Base-by-base conservation (phyloP, 2,329 filamentous ascomycete genomes). In the Rhexocercosporidium sp. region DNA sequence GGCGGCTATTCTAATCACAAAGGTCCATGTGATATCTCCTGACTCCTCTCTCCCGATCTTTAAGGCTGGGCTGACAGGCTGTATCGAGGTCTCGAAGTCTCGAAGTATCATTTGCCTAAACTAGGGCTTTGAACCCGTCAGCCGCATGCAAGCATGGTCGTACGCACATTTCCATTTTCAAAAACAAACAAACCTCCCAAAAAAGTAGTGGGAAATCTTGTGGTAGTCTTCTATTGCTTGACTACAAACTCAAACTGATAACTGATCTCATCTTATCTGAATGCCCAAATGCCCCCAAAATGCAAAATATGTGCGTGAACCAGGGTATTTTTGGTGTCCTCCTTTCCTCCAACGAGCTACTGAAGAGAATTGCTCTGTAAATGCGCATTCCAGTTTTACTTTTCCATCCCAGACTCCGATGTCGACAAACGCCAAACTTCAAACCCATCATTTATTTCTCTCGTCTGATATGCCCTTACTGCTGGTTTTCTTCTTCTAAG, bases 291-390 rank as follows among this genome's bases (percentile, higher is more conserved):
- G 20, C 31, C 54, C 20, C 31, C 9, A 57, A 39, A 39, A 25
- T 57, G 31, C 20, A 25, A 39, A 27, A 51, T 41, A 25, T 12
- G 11, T 37, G 22, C 12, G 11, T 22, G 22, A 14, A 57, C 34
- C 16, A 57, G 54, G 54, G 54, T 57, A 57, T 57, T 57, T 41
- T 57, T 25, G 31, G 31, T 39, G 54, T 57, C 54, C 54, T 57
- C 53, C 53, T 44, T 44, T 8, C 44, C 44, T 20, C 18, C 44
- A 47, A 47, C 12, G 34, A 11, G 34, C 25, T 41, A 25, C 3
- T 27, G 16, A 57, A 37, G 20, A 22, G 27, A 57, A 39, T 39
- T 39, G 34, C 27, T 39, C 20, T 37, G 20, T 41, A 57, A 25
- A 57, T 57, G 31, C 12, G 46, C 49, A 27, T 18, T 31, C 5